Evolutionary conservation across 179 eudicot genomes (phyloP).

Genomic region (Pouteria campechiana): DNA sequence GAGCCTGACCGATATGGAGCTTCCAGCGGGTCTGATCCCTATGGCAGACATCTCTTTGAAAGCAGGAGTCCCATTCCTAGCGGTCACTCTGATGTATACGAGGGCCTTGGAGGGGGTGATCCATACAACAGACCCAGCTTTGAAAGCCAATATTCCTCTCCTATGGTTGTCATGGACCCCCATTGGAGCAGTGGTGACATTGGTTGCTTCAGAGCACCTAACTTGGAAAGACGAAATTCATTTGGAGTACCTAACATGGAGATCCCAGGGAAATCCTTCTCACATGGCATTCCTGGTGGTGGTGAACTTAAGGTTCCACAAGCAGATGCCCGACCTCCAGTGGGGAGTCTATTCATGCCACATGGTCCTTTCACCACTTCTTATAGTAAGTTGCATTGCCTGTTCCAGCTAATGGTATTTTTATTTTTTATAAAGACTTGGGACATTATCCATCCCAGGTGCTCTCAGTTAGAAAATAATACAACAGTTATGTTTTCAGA

Average conservation of each 20-base stretch:
- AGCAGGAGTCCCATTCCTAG: conserved; percentile 3
- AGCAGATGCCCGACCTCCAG: neutral
- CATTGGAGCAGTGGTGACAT: neutral
- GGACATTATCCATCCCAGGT: too few relatives aligned
- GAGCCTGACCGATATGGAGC: conserved; percentile 5
- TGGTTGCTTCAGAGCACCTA: too few relatives aligned
- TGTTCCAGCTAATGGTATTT: too few relatives aligned
- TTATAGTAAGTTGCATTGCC: too few relatives aligned
- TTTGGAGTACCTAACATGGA: too few relatives aligned
- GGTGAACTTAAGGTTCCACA: conserved; percentile 1
- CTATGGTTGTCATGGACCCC: neutral
- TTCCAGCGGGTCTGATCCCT: conserved; percentile 2
- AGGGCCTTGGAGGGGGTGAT: neutral
- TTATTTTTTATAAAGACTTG: too few relatives aligned
- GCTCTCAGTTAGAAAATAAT: too few relatives aligned
- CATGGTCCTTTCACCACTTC: neutral
- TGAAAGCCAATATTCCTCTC: neutral
- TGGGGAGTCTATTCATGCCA: neutral
- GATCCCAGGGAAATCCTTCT: neutral
- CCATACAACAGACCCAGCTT: neutral
- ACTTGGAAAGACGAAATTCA: too few relatives aligned
- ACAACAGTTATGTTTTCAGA: too few relatives aligned
- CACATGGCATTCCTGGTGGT: neutral
- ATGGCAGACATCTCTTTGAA: conserved; percentile 1
- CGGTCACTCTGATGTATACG: neutral